Conservation (phyloP, 2,329 filamentous ascomycete genomes). For the Venturia pyrina region DNA sequence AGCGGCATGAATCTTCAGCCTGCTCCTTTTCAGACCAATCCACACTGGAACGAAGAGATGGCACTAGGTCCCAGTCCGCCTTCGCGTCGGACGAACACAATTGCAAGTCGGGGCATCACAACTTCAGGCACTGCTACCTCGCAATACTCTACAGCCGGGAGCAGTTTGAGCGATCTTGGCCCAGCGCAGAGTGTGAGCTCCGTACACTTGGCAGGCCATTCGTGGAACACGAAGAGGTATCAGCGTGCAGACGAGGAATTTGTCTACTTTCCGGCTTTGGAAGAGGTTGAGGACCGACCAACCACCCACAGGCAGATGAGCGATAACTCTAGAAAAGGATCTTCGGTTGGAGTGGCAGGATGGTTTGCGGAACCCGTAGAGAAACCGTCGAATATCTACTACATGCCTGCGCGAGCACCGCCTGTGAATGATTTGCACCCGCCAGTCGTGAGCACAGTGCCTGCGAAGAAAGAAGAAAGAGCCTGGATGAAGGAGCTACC, state of each 20-base stretch:
- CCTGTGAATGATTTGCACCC: conserved; percentile 81
- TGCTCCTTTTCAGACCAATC: conserved; percentile 75
- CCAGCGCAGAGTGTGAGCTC: conserved; percentile 20
- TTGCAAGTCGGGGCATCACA: conserved; percentile 50
- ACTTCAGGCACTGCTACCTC: conserved; percentile 43
- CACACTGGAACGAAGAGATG: conserved; percentile 83
- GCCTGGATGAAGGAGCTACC: conserved; percentile 88
- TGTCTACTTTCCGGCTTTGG: conserved; percentile 40
- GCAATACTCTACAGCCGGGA: conserved; percentile 34
- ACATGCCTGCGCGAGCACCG: conserved; percentile 20
- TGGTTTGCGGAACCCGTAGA: background rate
- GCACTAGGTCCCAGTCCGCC: conserved; percentile 61
- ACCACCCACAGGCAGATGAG: background rate
- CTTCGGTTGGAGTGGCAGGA: background rate
- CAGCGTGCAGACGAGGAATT: conserved; percentile 82
- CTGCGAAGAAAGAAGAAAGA: conserved; percentile 52
- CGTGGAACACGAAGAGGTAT: conserved; percentile 70
- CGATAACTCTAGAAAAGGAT: background rate
- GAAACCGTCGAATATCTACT: conserved; percentile 6
- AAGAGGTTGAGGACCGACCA: conserved; percentile 25
- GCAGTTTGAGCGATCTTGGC: conserved; percentile 20
- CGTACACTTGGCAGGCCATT: conserved; percentile 26
- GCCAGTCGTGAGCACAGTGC: conserved; percentile 64
- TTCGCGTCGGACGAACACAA: conserved; percentile 43
- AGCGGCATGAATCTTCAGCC: conserved; percentile 67